A percentile compares a stretch with the other conserved stretches of the same genome.
Evolutionary conservation across 768 basidiomycete species (phyloP).

Genomic region (Coprinellus micaceus): DNA sequence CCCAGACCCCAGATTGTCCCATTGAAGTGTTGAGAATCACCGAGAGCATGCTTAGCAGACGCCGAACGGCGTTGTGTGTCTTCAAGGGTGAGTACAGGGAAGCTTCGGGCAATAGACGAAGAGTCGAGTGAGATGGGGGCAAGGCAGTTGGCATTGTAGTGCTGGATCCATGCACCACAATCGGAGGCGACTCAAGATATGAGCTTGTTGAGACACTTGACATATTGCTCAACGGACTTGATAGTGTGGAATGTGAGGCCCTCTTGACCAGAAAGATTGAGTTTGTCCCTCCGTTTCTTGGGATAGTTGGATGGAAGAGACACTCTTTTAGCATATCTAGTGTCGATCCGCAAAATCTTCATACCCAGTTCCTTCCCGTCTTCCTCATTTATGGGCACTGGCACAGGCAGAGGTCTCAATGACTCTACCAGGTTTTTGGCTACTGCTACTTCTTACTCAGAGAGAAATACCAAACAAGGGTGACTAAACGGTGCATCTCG

Average conservation of each 20-base stretch:
- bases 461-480: too few species aligned
- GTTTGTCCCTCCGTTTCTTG: background rate
- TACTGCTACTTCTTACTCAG: too few species aligned
- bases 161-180: background rate
- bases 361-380: too few species aligned
- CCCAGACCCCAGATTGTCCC: background rate
- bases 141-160: background rate
- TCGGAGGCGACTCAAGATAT: background rate
- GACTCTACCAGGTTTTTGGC: too few species aligned
- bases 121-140: background rate
- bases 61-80: background rate
- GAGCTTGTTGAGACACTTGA: background rate
- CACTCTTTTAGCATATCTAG: too few species aligned
- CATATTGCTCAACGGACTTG: background rate
- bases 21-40: background rate
- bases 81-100: background rate
- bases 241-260: constrained; percentile 1
- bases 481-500: too few species aligned
- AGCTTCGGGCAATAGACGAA: background rate
- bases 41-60: background rate
- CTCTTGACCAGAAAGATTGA: background rate
- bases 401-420: too few species aligned
- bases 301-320: background rate
- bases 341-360: too few species aligned
- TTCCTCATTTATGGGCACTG: too few species aligned